phyloP scores from a whole-genome alignment of 1,139 yeast genomes.

The Yamadazyma kanchanaburiensis region DNA sequence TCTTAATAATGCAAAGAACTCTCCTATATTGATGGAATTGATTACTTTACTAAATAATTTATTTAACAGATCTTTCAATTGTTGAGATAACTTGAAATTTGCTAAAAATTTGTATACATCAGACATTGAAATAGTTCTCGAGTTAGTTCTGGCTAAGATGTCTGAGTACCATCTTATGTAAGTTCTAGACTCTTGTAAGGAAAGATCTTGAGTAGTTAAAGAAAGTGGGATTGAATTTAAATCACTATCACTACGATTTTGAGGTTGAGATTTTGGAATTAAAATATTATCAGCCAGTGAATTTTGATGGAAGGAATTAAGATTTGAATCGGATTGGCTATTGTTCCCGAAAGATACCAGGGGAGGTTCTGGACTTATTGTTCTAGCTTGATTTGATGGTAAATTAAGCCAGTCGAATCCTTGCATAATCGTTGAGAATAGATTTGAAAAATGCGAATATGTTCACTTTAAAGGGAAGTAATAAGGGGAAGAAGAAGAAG shows the following conservation, averaged over 20 bases:
- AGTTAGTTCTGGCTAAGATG: conserved; percentile 55
- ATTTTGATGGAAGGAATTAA: conserved; percentile 4
- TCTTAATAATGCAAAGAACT: conserved; percentile 69
- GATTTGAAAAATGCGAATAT: conserved; percentile 2
- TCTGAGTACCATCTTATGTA: conserved; percentile 78
- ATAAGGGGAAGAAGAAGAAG: conserved; percentile 1
- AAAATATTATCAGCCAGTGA: conserved; percentile 13
- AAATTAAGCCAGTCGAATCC: conserved; percentile 24
- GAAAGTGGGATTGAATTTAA: conserved; percentile 50
- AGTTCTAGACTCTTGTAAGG: conserved; percentile 64
- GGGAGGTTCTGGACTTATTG: conserved; percentile 16
- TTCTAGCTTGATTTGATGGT: conserved; percentile 8
- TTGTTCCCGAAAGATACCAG: conserved; percentile 19
- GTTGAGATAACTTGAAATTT: conserved; percentile 53
- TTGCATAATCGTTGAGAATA: conserved; percentile 11
- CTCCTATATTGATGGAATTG: conserved; percentile 62
- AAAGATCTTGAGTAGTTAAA: conserved; percentile 56
- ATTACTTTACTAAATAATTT: conserved; percentile 50
- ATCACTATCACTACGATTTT: background rate
- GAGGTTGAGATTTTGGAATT: background rate
- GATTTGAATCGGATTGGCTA: background rate
- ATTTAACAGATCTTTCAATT: conserved; percentile 41
- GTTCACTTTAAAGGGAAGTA: conserved; percentile 9
- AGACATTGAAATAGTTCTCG: conserved; percentile 51
- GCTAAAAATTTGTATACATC: conserved; percentile 64